phyloP scores from a whole-genome alignment of 306 rosid species.

The Trifolium dubium region DNA sequence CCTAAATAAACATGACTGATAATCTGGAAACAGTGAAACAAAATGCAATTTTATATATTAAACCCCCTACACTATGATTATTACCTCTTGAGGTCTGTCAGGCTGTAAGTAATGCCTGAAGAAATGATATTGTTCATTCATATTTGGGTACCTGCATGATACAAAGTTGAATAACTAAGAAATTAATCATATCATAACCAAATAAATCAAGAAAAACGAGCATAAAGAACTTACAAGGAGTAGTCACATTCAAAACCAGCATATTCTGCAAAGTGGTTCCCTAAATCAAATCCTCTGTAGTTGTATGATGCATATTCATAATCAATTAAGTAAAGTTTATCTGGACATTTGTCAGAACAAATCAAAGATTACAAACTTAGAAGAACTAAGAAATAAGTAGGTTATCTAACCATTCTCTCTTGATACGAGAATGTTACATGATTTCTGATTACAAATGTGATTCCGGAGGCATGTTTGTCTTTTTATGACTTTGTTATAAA shows the following conservation, averaged over 20 bases:
- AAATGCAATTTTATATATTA: conserved; percentile 29
- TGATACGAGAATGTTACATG: conserved; percentile 27
- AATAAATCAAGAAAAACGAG: conserved; percentile 7
- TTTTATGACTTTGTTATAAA: conserved; percentile 22
- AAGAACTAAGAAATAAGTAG: conserved; percentile 28
- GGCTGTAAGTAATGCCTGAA: conserved; percentile 87
- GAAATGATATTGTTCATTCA: conserved; percentile 79
- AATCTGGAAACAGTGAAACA: conserved; percentile 4
- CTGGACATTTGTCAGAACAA: conserved; percentile 58
- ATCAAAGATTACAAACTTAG: conserved; percentile 29
- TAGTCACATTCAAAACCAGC: conserved; percentile 90
- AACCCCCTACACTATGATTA: conserved; percentile 19
- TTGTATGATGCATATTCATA: conserved; percentile 97
- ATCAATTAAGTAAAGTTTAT: conserved; percentile 83
- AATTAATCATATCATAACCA: conserved; percentile 13
- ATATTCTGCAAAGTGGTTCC: conserved; percentile 95
- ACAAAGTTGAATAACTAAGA: conserved; percentile 37
- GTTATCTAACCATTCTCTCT: conserved; percentile 32
- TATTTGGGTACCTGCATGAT: conserved; percentile 71
- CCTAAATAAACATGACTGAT: background rate
- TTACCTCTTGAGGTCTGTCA: conserved; percentile 74
- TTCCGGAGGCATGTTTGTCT: conserved; percentile 21
- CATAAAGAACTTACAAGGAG: conserved; percentile 61
- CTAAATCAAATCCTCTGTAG: conserved; percentile 92
- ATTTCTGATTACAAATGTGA: conserved; percentile 22